phyloP scores from a whole-genome alignment of 1,284 basidiomycete species.

The Fomitopsis schrenkii region DNA sequence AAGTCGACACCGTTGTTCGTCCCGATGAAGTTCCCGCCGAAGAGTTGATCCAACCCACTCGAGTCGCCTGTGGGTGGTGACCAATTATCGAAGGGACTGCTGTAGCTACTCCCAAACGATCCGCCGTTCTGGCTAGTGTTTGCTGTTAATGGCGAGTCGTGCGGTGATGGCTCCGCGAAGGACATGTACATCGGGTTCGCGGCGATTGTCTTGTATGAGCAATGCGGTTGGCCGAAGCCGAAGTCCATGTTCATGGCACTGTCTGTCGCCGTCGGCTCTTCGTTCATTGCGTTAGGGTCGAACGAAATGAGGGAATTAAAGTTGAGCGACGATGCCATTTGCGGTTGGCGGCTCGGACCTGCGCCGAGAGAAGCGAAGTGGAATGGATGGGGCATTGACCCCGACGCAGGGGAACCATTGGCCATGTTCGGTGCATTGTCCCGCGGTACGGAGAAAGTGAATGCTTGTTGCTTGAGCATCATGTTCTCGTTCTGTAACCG shows the following conservation, averaged over 20 bases:
- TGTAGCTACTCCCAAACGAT: slow-evolving; percentile 10
- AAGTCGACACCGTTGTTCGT: slow-evolving; percentile 39
- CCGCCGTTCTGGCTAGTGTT: slow-evolving; percentile 13
- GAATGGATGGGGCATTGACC: slow-evolving; percentile 14
- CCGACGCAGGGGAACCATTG: slow-evolving; percentile 12
- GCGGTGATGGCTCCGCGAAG: slow-evolving; percentile 58
- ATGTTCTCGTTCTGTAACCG: slow-evolving; percentile 80
- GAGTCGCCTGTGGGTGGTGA: slow-evolving; percentile 19
- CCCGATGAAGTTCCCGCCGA: slow-evolving; percentile 49
- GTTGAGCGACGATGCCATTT: slow-evolving; percentile 15
- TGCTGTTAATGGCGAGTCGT: slow-evolving; percentile 21
- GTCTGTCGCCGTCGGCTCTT: slow-evolving; percentile 52
- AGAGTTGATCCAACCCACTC: slow-evolving; percentile 46
- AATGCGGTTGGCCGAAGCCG: slow-evolving; percentile 39
- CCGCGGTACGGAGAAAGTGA: slow-evolving; percentile 72
- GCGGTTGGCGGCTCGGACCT: slow-evolving; percentile 23
- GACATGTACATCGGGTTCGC: slow-evolving; percentile 78
- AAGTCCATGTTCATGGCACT: slow-evolving; percentile 62
- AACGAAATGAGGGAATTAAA: slow-evolving; percentile 14
- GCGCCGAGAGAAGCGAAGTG: slow-evolving; percentile 26
- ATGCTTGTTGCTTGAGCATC: slow-evolving; percentile 64
- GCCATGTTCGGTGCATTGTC: slow-evolving; percentile 14
- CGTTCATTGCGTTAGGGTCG: slow-evolving; percentile 58
- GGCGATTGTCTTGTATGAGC: slow-evolving; percentile 69
- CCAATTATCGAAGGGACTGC: slow-evolving; percentile 27